phyloP scores from a whole-genome alignment of 192 early-diverging fungal genomes.

The Neocallimastix lanati region DNA sequence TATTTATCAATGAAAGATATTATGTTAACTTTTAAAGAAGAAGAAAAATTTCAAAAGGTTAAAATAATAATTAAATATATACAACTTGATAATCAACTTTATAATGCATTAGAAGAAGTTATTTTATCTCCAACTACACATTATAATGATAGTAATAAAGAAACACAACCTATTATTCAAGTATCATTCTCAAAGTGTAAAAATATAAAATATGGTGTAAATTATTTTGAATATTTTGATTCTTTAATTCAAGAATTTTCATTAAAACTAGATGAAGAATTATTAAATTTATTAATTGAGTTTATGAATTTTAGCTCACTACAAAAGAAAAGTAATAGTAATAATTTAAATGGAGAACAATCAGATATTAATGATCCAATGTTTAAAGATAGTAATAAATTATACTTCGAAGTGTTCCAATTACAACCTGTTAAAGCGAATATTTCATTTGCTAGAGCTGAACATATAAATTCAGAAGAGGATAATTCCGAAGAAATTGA shows the following conservation, averaged over 20 bases:
- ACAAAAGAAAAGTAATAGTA: background rate
- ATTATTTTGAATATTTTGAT: slow-evolving; percentile 87
- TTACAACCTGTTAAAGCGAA: slow-evolving; percentile 89
- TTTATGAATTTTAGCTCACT: slow-evolving; percentile 57
- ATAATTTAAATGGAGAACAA: slow-evolving; percentile 5
- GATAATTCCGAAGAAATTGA: slow-evolving; percentile 7
- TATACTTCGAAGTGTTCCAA: slow-evolving; percentile 89
- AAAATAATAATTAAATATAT: background rate
- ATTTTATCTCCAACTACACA: slow-evolving; percentile 83
- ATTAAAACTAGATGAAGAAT: slow-evolving; percentile 84
- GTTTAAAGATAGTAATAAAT: slow-evolving; percentile 44
- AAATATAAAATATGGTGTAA: slow-evolving; percentile 79
- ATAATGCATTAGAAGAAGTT: slow-evolving; percentile 70
- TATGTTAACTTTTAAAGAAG: background rate
- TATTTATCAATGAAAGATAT: background rate
- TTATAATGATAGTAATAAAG: slow-evolving; percentile 51
- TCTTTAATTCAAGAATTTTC: slow-evolving; percentile 84
- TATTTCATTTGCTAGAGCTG: slow-evolving; percentile 82
- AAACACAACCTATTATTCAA: slow-evolving; percentile 32
- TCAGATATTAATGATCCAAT: slow-evolving; percentile 51
- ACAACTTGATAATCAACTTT: slow-evolving; percentile 89
- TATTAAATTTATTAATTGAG: slow-evolving; percentile 66
- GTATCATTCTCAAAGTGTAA: slow-evolving; percentile 69
- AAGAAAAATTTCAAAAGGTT: background rate
- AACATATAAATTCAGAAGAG: slow-evolving; percentile 44